Evolutionary conservation across 2,329 filamentous ascomycete species (phyloP).

Genomic region (Pestalotiopsis sp.): DNA sequence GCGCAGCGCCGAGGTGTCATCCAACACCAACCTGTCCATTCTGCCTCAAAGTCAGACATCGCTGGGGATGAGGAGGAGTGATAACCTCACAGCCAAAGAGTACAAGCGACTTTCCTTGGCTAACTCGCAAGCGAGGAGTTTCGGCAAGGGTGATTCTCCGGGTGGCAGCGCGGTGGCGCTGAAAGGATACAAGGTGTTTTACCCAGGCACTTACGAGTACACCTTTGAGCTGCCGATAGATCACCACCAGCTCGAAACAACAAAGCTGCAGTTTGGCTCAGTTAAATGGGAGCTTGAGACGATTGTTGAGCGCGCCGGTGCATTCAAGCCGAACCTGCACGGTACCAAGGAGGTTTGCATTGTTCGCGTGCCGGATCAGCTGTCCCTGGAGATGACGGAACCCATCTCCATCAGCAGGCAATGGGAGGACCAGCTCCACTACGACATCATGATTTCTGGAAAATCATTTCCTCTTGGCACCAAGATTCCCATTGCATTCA

Average conservation of each 20-base stretch:
- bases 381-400: conserved; percentile 86
- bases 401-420: conserved; percentile 91
- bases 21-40: conserved; percentile 33
- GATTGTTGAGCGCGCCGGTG: conserved; percentile 79
- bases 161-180: conserved; percentile 58
- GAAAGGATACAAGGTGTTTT: conserved; percentile 85
- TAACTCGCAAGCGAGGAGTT: conserved; percentile 80
- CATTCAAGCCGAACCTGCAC: conserved; percentile 85
- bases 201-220: conserved; percentile 67
- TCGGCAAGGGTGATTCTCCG: conserved; percentile 74
- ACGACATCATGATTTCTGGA: conserved; percentile 93
- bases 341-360: conserved; percentile 81
- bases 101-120: conserved; percentile 73
- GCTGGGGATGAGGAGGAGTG: conserved; percentile 29
- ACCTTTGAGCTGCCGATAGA: conserved; percentile 88
- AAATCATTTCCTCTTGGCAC: conserved; percentile 91
- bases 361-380: conserved; percentile 82
- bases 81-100: conserved; percentile 46
- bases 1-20: conserved; percentile 34
- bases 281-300: conserved; percentile 89
- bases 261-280: conserved; percentile 80
- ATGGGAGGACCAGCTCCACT: conserved; percentile 94
- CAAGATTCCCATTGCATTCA: conserved; percentile 90
- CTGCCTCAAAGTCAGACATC: conserved; percentile 32
- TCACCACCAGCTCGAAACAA: conserved; percentile 85